Percentiles rank a stretch among this genome's conserved stretches.
Conservation (phyloP, 225 moss, liverwort and hornwort genomes). For the Straminergon stramineum region DNA sequence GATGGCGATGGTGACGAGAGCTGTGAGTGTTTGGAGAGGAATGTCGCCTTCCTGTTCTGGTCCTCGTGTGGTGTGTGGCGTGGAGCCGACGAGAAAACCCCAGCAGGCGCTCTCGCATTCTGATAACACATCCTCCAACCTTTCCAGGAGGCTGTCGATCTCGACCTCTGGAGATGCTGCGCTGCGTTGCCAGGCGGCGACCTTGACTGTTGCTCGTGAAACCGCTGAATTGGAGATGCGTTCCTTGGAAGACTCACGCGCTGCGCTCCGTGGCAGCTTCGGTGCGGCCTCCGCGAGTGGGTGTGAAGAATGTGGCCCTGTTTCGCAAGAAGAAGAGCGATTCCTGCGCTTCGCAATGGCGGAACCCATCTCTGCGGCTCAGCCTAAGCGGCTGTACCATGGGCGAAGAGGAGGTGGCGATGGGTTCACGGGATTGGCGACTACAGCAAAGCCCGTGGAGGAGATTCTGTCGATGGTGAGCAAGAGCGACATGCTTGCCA, state of each 20-base stretch:
- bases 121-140: background rate
- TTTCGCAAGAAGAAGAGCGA: background rate
- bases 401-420: slow-evolving; percentile 18
- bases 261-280: background rate
- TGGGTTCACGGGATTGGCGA: background rate
- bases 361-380: background rate
- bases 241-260: background rate
- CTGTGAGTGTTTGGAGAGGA: background rate
- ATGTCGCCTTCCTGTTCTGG: background rate
- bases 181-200: background rate
- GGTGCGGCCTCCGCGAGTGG: background rate
- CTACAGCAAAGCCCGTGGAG: background rate
- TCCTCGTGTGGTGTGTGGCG: background rate
- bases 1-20: background rate
- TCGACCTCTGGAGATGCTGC: background rate
- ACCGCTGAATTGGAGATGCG: background rate
- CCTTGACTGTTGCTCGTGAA: background rate
- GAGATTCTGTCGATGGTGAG: background rate
- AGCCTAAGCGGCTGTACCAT: background rate
- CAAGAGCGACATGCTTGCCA: background rate
- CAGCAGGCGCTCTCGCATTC: background rate
- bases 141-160: background rate
- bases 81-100: background rate
- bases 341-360: background rate
- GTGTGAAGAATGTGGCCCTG: background rate